These are phyloP conservation scores for Meyerozyma elateridarum DNA, from an alignment of 1,139 yeast genomes.

Conservation along the genomic window DNA sequence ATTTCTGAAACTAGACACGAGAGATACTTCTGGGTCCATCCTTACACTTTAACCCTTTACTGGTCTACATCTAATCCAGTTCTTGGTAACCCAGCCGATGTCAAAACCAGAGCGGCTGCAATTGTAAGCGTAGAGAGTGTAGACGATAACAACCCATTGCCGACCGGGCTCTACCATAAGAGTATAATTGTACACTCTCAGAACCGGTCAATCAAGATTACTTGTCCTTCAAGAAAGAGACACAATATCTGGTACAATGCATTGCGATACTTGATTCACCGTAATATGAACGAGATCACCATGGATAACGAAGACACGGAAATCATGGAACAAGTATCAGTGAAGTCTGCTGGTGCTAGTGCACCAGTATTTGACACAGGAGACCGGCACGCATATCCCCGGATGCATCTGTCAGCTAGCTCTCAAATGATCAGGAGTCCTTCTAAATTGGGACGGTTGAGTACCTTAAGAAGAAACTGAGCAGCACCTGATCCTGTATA, in stretches of 20 bases:
- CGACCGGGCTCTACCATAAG: constrained; percentile 85
- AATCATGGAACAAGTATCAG: constrained; percentile 6
- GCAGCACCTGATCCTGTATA: neutral
- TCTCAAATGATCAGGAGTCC: constrained; percentile 2
- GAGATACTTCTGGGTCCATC: constrained; percentile 95
- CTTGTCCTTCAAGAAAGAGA: constrained; percentile 83
- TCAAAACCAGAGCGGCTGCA: constrained; percentile 75
- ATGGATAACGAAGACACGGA: constrained; percentile 29
- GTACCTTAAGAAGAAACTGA: neutral
- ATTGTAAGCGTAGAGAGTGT: constrained; percentile 76
- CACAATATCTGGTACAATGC: constrained; percentile 93
- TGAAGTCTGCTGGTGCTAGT: constrained; percentile 3
- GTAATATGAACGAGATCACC: constrained; percentile 59
- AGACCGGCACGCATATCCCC: constrained; percentile 6
- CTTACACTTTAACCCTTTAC: constrained; percentile 82
- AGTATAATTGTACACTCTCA: constrained; percentile 74
- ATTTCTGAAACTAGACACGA: constrained; percentile 82
- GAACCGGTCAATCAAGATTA: constrained; percentile 64
- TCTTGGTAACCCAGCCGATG: constrained; percentile 58
- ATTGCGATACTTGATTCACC: constrained; percentile 66
- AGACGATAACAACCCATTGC: constrained; percentile 81
- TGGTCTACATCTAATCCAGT: constrained; percentile 89
- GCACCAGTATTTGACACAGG: constrained; percentile 3
- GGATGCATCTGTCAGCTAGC: constrained; percentile 1
- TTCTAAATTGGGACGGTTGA: constrained; percentile 1